These are phyloP conservation scores for Solanum chmielewskii DNA, from an alignment of 257 asterid species.

Conservation along the genomic window DNA sequence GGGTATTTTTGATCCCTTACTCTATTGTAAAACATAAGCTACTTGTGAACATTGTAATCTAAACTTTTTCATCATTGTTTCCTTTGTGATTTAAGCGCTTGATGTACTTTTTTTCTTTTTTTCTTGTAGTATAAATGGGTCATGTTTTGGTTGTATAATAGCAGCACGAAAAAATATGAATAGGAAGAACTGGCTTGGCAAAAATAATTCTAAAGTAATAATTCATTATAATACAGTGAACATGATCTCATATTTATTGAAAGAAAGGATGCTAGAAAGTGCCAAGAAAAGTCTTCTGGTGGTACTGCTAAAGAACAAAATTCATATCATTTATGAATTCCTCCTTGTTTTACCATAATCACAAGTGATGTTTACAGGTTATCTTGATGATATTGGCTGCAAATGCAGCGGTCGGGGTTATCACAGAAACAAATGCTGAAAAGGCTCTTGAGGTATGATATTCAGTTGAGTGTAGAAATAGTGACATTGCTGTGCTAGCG, in stretches of 20 bases:
- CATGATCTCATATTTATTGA: background rate
- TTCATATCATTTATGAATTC: background rate
- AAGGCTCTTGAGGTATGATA: conserved; percentile 92
- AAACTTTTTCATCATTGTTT: background rate
- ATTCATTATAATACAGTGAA: background rate
- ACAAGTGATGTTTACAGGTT: conserved; percentile 34
- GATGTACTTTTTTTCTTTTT: background rate
- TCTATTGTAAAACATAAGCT: background rate
- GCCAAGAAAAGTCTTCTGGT: background rate
- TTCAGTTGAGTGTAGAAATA: background rate
- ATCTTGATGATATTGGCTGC: conserved; percentile 98
- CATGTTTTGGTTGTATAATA: background rate
- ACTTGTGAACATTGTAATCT: background rate
- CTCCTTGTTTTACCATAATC: background rate
- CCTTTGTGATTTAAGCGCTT: background rate
- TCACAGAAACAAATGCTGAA: conserved; percentile 98
- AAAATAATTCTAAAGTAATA: background rate
- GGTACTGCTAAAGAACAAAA: background rate
- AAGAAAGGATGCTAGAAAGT: background rate
- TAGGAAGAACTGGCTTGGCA: background rate
- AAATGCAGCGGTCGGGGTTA: conserved; percentile 98
- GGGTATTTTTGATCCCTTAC: background rate
- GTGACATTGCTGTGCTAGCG: background rate
- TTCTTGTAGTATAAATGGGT: background rate
- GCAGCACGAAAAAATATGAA: background rate